Evolutionary conservation across 2,329 filamentous ascomycete genomes (phyloP).

Genomic region (Myriosclerotinia duriaeana): DNA sequence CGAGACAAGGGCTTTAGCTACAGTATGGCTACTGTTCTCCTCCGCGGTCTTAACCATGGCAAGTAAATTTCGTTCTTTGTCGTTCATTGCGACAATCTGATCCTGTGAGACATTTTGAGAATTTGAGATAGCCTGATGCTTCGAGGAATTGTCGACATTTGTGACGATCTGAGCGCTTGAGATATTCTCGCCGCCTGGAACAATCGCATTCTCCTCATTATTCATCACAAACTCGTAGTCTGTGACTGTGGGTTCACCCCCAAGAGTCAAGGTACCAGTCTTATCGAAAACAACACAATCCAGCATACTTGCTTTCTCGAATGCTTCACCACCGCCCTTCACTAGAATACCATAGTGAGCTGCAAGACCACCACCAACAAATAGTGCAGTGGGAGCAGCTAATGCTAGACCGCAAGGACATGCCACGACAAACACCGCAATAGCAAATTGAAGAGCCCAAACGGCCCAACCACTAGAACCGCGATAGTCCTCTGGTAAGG

Average conservation of each 20-base stretch:
- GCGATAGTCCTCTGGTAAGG: slow-evolving; percentile 57
- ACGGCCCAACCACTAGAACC: slow-evolving; percentile 60
- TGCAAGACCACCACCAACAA: slow-evolving; percentile 57
- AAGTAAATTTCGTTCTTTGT: slow-evolving; percentile 43
- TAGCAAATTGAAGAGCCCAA: slow-evolving; percentile 76
- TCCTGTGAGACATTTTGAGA: slow-evolving; percentile 25
- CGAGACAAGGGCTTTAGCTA: slow-evolving; percentile 67
- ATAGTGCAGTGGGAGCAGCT: slow-evolving; percentile 58
- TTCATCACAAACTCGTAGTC: slow-evolving; percentile 33
- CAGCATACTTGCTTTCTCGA: slow-evolving; percentile 56
- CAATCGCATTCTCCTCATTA: slow-evolving; percentile 24
- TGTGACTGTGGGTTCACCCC: slow-evolving; percentile 67
- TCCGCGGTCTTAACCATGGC: slow-evolving; percentile 62
- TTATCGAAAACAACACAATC: slow-evolving; percentile 61
- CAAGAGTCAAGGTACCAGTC: slow-evolving; percentile 58
- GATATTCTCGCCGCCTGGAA: background rate
- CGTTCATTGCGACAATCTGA: slow-evolving; percentile 11
- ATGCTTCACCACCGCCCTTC: slow-evolving; percentile 59
- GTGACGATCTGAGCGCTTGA: background rate
- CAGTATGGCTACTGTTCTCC: slow-evolving; percentile 70
- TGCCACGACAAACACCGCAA: slow-evolving; percentile 60
- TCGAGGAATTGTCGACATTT: background rate
- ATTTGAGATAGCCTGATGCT: background rate
- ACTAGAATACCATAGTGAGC: slow-evolving; percentile 57
- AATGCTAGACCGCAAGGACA: slow-evolving; percentile 62